Evolutionary conservation across 1,139 yeast species (phyloP), one percentile per base, ranked within the genome.

Genomic region (Scheffersomyces insectosa): DNA sequence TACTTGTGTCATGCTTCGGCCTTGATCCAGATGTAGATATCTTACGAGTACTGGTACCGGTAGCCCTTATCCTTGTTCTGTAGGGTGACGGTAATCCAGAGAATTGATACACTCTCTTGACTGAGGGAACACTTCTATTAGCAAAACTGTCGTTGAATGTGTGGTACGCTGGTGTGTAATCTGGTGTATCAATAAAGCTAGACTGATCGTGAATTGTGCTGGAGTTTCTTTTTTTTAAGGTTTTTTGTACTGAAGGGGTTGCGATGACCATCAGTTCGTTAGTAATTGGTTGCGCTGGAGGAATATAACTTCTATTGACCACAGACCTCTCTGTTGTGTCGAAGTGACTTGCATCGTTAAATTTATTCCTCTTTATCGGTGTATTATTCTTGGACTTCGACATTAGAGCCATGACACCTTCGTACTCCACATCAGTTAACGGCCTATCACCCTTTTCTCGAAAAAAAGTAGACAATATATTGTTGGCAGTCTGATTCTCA

Each of bases 351-450:
- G 5, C 7, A 9, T 33, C 13, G 20, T 13, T 37, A 36, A 36
- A 29, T 40, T 36, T 6, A 30, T 33, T 25, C 34, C 12, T 11
- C 12, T 40, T 40, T 12, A 33, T 15, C 10, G 49, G 46, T 2
- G 36, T 51, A 51, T 49, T 60, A 56, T 31, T 6, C 34, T 41
- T 41, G 5, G 72, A 59, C 40, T 56, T 54, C 15, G 63, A 51
- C 42, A 71, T 47, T 60, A 78, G 60, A 75, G 95, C 79, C 56
- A 87, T 64, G 0, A 90, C 96, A 4, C 97, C 97, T 57, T 85
- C 95, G 50, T 84, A 78, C 62, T 91, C 98, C 39, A 89, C 72
- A 13, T 85, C 90, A 9, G 83, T 75, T 46, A 90, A 69, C 8
- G 95, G 91, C 13, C 68, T 67, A 46, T 83, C 80, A n/a, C 97